Evolutionary conservation across 805 yeast genomes (phyloP).

Genomic region (Metschnikowia borealis): DNA sequence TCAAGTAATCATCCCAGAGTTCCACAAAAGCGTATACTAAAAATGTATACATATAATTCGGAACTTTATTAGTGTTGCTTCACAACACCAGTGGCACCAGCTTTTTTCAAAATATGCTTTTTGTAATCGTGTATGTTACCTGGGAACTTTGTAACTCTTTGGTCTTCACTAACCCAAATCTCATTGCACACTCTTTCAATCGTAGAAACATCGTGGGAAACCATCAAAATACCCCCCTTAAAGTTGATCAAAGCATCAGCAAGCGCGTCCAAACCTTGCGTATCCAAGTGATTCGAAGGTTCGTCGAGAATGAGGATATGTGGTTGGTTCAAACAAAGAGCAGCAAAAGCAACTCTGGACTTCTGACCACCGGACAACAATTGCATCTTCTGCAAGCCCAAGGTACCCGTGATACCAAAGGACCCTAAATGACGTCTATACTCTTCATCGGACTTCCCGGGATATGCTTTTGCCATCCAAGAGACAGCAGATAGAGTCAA

Average conservation of each 20-base stretch:
- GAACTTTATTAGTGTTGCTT: conserved; percentile 49
- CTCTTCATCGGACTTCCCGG: conserved; percentile 94
- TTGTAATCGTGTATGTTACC: conserved; percentile 89
- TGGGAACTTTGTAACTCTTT: conserved; percentile 68
- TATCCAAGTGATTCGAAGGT: conserved; percentile 98
- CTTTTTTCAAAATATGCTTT: conserved; percentile 74
- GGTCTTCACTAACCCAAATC: conserved; percentile 92
- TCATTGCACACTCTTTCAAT: conserved; percentile 87
- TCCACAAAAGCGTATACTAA: too few species aligned
- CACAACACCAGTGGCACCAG: conserved; percentile 88
- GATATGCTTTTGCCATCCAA: conserved; percentile 87
- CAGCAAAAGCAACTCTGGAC: conserved; percentile 97
- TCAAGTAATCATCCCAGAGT: too few species aligned
- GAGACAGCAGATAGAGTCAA: conserved; percentile 77
- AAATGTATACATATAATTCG: background rate
- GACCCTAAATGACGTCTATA: conserved; percentile 95
- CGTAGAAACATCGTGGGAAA: conserved; percentile 92
- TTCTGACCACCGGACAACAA: conserved; percentile 96
- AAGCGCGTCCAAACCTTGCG: conserved; percentile 94
- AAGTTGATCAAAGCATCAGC: conserved; percentile 83
- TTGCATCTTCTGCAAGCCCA: conserved; percentile 88
- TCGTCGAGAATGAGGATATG: conserved; percentile 92
- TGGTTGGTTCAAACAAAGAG: conserved; percentile 83
- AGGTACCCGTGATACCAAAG: conserved; percentile 92
- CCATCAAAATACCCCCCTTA: conserved; percentile 96